Base-by-base conservation (phyloP, 192 early-diverging fungal genomes). In the Rhizophlyctis rosea region DNA sequence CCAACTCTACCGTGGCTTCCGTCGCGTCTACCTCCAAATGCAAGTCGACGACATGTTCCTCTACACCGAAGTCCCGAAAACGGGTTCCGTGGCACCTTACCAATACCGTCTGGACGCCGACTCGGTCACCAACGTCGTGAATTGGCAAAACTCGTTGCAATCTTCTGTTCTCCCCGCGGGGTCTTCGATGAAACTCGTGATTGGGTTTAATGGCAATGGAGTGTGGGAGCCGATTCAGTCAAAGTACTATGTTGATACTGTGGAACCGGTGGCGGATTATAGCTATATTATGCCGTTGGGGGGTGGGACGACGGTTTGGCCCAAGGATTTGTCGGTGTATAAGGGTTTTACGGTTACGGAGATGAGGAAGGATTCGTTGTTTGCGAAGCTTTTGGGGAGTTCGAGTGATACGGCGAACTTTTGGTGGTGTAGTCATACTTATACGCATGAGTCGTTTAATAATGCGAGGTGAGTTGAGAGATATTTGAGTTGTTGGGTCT, bases 141-240 rank as follows among this genome's bases (percentile, higher is more conserved):
- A 52, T 33, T 78, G 72, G 72, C 76, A 76, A 74, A 80, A 54
- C 18, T 31, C 62, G 34, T n/a, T n/a, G n/a, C n/a, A n/a, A n/a
- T n/a, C n/a, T n/a, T n/a, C n/a, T n/a, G n/a, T n/a, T n/a, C 53
- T 77, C 27, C 72, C 76, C 32, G 50, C 34, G 13, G 76, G 76
- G 14, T 79, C 76, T 5, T 31, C 21, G 16, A 27, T 79, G n/a
- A 66, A 47, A 47, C 32, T 79, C 31, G 68, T 75, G 44, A 31
- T 80, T 7, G 72, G 52, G 11, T 71, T 64, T 57, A 79, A 79
- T 31, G 76, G 75, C n/a, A 80, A 76, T 36, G 75, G 75, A 39
- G 44, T 80, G 21, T 31, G 79, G 33, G 53, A 67, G 29, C 31
- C n/a, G 2, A 44, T 53, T 30, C 13, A 25, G 27, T 35, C 58